These are phyloP conservation scores for Phaeotremella fagi DNA, from an alignment of 768 basidiomycete species.

Conservation along the genomic window DNA sequence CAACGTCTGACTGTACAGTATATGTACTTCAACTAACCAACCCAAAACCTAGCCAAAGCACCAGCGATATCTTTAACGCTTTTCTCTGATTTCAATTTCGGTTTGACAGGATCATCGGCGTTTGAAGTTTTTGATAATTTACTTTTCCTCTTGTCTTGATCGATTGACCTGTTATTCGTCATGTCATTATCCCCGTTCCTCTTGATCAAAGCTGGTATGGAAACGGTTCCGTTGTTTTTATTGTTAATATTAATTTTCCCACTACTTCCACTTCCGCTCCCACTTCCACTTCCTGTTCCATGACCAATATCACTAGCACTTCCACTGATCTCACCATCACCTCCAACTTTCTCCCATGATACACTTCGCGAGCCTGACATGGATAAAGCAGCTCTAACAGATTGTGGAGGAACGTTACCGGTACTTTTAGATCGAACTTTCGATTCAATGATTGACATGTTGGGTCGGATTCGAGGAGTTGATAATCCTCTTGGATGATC, in stretches of 20 bases:
- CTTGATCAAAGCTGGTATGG: background rate
- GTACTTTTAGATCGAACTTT: conserved; percentile 4
- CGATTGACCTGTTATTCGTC: too few relatives aligned
- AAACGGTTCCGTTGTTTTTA: background rate
- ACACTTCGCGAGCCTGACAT: conserved; percentile 16
- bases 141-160: background rate
- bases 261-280: background rate
- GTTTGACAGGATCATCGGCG: background rate
- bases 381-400: background rate
- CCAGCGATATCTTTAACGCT: conserved; percentile 35
- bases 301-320: background rate
- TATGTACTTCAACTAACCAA: conserved; percentile 21
- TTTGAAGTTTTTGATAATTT: background rate
- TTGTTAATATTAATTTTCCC: background rate
- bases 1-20: background rate
- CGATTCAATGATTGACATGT: conserved; percentile 5
- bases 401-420: conserved; percentile 5
- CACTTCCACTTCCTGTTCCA: background rate
- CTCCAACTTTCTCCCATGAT: conserved; percentile 13
- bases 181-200: background rate
- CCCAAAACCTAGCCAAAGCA: conserved; percentile 38
- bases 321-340: background rate
- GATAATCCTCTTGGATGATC: background rate
- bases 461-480: background rate
- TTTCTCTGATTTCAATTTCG: conserved; percentile 33